Base-by-base conservation (phyloP, 2,329 filamentous ascomycete species). In the Rhynchosporium graminicola region DNA sequence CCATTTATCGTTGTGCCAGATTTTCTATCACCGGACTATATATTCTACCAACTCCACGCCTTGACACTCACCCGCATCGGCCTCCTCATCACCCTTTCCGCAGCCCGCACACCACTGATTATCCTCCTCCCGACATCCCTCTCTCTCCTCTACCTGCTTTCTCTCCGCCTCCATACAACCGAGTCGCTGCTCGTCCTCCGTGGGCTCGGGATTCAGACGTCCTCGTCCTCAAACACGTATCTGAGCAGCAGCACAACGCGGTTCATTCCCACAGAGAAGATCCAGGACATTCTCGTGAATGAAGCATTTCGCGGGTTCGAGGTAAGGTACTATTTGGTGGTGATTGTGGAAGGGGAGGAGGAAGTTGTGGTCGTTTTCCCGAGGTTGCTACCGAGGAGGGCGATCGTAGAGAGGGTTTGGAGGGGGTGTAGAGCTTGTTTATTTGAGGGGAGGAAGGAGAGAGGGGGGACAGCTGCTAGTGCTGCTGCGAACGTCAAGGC, bases 311-410 rank as follows among this genome's bases (percentile, higher is more conserved):
- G 86, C 62, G 93, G 93, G 0, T 96, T 97, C 72, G 91, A 93
- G 77, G 92, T 98, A 42, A 80, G 88, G 46, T 96, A 94, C 73
- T 97, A 97, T 73, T 79, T 99, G 8, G 86, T 91, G 4, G 90
- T 98, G 36, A 89, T 98, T 59, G 92, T 98, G 20, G 90, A 96
- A 69, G 92, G 88, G 2, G 94, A 98, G 77, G 84, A 88, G 59
- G 88, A 95, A 68, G 84, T 96, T 4, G 90, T 98, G 0, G 94
- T 99, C n/a, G 92, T 98, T 3, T 99, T 99, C 74, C 94, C 94
- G 2, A 83, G 83, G 61, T 76, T 97, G 67, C 74, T 97, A 65
- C 95, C 95, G 0, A 78, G 86, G 62, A 80, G 90, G 61, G 81
- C 80, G 55, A 88, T 96, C 60, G 80, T 98, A 33, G 92, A 97